Conservation (phyloP, 257 asterid species). For the Lycium barbarum region DNA sequence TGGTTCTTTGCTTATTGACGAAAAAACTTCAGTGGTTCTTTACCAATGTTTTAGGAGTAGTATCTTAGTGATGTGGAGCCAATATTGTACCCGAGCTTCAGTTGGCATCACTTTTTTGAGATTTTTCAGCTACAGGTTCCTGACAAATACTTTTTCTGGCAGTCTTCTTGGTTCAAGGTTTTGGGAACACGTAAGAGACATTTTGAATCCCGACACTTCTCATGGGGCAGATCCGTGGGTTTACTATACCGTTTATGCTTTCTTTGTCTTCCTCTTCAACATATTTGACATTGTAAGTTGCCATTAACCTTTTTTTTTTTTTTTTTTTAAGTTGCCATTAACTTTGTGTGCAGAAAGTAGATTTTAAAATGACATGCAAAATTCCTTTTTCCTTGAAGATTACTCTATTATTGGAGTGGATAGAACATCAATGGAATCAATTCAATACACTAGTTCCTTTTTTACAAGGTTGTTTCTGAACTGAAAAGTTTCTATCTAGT, state of each 20-base stretch:
- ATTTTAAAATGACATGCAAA: neutral
- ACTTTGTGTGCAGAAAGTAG: conserved; percentile 9
- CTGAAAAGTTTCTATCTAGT: neutral
- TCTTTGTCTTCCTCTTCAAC: conserved; percentile 88
- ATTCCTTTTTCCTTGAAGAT: neutral
- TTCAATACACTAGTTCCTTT: neutral
- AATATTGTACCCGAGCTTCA: neutral
- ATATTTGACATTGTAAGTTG: conserved; percentile 96
- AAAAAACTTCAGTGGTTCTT: conserved; percentile 6
- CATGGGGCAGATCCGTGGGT: conserved; percentile 96
- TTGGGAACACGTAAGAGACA: conserved; percentile 71
- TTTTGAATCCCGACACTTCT: conserved; percentile 79
- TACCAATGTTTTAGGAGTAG: conserved; percentile 9
- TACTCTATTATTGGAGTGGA: neutral
- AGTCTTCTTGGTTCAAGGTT: conserved; percentile 83
- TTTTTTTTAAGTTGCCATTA: conserved; percentile 50
- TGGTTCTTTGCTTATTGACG: neutral
- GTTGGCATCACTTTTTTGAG: conserved; percentile 16
- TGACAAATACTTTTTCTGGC: conserved; percentile 44
- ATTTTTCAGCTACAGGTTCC: conserved; percentile 34
- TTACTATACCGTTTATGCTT: conserved; percentile 80
- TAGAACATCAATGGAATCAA: conserved; percentile 22
- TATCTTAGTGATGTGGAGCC: neutral
- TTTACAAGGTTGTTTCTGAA: conserved; percentile 1
- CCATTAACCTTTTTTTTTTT: neutral